phyloP scores from a whole-genome alignment of 352 stramenopile genomes.

The Globisporangium cystogenes region DNA sequence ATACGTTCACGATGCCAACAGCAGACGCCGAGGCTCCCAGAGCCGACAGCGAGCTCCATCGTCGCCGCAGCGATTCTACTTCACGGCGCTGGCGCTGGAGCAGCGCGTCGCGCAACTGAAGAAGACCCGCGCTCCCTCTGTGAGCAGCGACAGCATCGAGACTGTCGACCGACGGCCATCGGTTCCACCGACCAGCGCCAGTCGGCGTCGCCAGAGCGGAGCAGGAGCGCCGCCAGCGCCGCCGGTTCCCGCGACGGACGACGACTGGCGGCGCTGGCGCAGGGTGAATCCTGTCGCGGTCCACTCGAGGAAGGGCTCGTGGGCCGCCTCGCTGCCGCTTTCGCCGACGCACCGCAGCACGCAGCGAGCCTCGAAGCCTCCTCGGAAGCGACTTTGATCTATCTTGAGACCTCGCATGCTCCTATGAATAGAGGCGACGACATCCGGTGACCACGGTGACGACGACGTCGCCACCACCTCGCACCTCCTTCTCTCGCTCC shows the following conservation, averaged over 20 bases:
- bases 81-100: slow-evolving; percentile 6
- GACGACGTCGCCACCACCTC: not conserved
- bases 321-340: not conserved
- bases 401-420: not conserved
- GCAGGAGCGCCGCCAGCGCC: not conserved
- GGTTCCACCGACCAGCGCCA: not conserved
- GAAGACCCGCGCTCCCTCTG: not conserved
- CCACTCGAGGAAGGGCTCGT: slow-evolving; percentile 4
- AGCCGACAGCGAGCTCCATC: not conserved
- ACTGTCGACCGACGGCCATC: not conserved
- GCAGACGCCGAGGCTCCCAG: not conserved
- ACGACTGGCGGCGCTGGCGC: slow-evolving; percentile 29
- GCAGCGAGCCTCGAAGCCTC: not conserved
- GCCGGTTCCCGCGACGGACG: slow-evolving; percentile 1
- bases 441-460: too few relatives aligned
- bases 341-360: slow-evolving; percentile 1
- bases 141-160: not conserved
- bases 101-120: slow-evolving; percentile 5
- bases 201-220: not conserved
- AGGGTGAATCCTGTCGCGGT: slow-evolving; percentile 11
- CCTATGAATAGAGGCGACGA: too few relatives aligned
- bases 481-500: not conserved
- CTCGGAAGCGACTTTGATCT: not conserved
- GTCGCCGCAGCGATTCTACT: slow-evolving; percentile 5
- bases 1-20: not conserved